phyloP scores from a whole-genome alignment of 2,329 filamentous ascomycete genomes.

The Aspergillus calidoustus region DNA sequence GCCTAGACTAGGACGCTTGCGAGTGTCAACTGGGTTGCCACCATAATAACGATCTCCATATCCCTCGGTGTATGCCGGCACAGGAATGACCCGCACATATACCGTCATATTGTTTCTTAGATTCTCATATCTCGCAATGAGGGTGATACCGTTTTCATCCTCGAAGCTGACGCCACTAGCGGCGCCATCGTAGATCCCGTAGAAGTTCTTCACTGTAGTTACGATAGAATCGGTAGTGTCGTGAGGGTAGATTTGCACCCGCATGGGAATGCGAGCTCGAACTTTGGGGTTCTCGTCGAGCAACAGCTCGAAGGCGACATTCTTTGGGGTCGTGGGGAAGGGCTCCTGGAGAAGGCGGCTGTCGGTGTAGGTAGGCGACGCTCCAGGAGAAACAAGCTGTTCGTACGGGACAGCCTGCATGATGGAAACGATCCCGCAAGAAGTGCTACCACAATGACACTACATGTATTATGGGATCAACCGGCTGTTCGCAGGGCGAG shows the following conservation, averaged over 20 bases:
- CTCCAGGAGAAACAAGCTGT: conserved; percentile 39
- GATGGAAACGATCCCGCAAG: conserved; percentile 30
- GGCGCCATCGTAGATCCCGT: conserved; percentile 84
- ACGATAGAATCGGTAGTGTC: conserved; percentile 98
- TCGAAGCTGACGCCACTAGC: conserved; percentile 92
- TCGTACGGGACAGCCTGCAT: conserved; percentile 43
- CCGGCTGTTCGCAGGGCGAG: conserved; percentile 34
- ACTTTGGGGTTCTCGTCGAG: conserved; percentile 62
- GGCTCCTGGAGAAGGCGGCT: conserved; percentile 37
- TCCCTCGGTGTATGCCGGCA: conserved; percentile 56
- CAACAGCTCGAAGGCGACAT: conserved; percentile 67
- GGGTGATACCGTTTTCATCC: conserved; percentile 82
- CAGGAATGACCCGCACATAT: conserved; percentile 80
- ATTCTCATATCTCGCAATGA: conserved; percentile 97
- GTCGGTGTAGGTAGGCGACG: conserved; percentile 35
- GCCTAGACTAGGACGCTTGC: conserved; percentile 63
- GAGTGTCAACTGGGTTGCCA: conserved; percentile 56
- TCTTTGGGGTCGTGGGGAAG: conserved; percentile 55
- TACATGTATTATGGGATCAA: conserved; percentile 40
- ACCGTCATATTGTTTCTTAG: conserved; percentile 90
- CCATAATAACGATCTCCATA: conserved; percentile 52
- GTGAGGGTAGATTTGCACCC: conserved; percentile 86
- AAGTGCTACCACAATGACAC: conserved; percentile 33
- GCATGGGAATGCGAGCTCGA: conserved; percentile 66
- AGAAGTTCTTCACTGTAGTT: conserved; percentile 98